These are phyloP conservation scores for Pisolithus sp. DNA, from an alignment of 768 basidiomycete species.

Conservation along the genomic window DNA sequence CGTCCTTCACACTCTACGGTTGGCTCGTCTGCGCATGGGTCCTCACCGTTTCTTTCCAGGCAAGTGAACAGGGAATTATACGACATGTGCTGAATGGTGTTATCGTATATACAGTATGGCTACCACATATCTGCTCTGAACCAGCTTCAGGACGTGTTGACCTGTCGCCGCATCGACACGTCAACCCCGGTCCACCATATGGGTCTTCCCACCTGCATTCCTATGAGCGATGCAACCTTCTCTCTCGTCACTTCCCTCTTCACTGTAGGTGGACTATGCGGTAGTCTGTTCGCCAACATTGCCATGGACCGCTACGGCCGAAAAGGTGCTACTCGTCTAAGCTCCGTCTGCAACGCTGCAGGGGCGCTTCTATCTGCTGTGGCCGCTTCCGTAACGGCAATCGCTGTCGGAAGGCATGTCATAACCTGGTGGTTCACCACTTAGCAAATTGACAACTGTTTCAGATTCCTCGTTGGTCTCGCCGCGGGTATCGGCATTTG, in stretches of 20 bases:
- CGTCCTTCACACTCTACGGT: conserved; percentile 53
- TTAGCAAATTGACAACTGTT: conserved; percentile 2
- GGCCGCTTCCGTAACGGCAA: conserved; percentile 46
- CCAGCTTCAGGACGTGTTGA: conserved; percentile 74
- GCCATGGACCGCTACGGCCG: conserved; percentile 70
- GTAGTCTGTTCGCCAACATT: conserved; percentile 61
- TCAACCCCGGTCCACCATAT: conserved; percentile 16
- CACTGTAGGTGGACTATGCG: conserved; percentile 81
- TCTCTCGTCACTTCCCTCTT: conserved; percentile 81
- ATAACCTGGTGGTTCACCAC: not conserved
- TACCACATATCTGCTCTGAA: conserved; percentile 91
- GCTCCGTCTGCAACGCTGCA: conserved; percentile 45
- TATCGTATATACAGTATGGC: conserved; percentile 53
- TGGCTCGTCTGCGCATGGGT: conserved; percentile 66
- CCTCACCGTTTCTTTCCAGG: conserved; percentile 53
- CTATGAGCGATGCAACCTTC: conserved; percentile 71
- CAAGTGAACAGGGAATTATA: conserved; percentile 7
- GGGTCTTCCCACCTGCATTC: conserved; percentile 66
- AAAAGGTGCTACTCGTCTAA: conserved; percentile 56
- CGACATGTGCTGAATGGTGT: not conserved
- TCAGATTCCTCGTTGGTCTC: conserved; percentile 60
- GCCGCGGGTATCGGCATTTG: conserved; percentile 70
- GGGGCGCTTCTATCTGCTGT: conserved; percentile 65
- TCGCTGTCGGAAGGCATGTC: conserved; percentile 62
- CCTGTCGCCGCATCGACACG: conserved; percentile 44